Percentiles rank a stretch among this genome's conserved stretches.
phyloP scores from a whole-genome alignment of 257 asterid species.

The Rauvolfia tetraphylla region DNA sequence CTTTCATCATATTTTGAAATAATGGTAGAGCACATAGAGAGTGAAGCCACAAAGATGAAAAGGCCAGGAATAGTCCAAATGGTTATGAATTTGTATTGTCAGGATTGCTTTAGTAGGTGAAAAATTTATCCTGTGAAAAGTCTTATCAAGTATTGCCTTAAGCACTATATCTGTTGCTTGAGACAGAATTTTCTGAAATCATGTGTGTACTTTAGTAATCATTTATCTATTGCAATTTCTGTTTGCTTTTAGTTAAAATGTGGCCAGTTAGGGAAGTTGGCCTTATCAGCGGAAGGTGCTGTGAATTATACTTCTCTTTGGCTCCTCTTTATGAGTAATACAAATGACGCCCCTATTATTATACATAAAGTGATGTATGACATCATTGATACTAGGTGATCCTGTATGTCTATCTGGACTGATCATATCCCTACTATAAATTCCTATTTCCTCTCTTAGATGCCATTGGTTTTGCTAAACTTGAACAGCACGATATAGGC shows the following conservation, averaged over 20 bases:
- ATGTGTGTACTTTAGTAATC: background rate
- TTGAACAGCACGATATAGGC: background rate
- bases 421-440: background rate
- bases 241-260: background rate
- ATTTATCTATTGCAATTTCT: background rate
- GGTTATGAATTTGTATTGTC: background rate
- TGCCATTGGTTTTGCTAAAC: background rate
- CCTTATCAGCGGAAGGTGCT: slow-evolving; percentile 1
- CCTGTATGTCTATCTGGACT: background rate
- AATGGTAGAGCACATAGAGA: background rate
- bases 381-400: background rate
- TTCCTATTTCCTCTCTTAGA: background rate
- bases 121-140: background rate
- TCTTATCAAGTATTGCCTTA: background rate
- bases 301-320: background rate
- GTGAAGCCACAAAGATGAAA: background rate
- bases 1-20: background rate
- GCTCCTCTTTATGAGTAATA: background rate
- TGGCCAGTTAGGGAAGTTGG: background rate
- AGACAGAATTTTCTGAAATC: background rate
- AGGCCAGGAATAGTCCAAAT: background rate
- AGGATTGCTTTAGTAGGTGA: background rate
- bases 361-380: background rate
- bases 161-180: background rate
- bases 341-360: background rate